Evolutionary conservation across 257 asterid species (phyloP), one percentile per base, ranked within the genome.

Genomic region (Lithospermum erythrorhizon): DNA sequence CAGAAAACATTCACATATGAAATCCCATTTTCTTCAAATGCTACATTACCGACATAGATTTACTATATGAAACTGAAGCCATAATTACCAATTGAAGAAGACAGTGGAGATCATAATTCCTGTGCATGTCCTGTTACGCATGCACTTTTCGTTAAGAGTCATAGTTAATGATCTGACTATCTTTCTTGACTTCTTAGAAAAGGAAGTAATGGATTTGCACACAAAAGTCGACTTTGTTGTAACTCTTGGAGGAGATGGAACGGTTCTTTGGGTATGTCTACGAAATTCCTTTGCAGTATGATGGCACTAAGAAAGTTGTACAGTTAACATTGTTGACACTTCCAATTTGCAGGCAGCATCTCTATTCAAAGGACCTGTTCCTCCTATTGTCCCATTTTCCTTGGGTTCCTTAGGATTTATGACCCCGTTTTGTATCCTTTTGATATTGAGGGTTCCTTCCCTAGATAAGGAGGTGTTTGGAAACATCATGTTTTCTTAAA

Each of bases 201-300:
- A 78, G 57, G 98, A 93, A 57, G 70, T 80, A 61, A 81, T 73
- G 77, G 75, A 69, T 70, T 74, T 93, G 83, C 98, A 93, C 73
- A 76, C 81, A 20, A 93, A 86, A 74, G 94, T 93, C 67, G 98
- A 93, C 72, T 93, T 93, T 63, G 69, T 93, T 59, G 89, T 89
- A 55, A 93, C 97, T 65, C 86, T 93, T 22, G 98, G 98, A 51
- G 98, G 98, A 56, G 98, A 93, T 74, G 98, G 98, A 68, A 93
- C 98, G 0, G 97, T 93, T 75, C 95, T 93, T 67, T 93, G 97
- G 98, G 98, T 93, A 86, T 24, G 94, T 74, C 49, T 23, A 19
- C 24, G 41, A 35, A 59, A 68, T 62, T 6, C 23, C 6, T 63
- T 54, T 58, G 21, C 55, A 21, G 6, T 27, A 29, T 41, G 49